Conservation (phyloP, 441 rosid genomes). For the Erodium trifolium region DNA sequence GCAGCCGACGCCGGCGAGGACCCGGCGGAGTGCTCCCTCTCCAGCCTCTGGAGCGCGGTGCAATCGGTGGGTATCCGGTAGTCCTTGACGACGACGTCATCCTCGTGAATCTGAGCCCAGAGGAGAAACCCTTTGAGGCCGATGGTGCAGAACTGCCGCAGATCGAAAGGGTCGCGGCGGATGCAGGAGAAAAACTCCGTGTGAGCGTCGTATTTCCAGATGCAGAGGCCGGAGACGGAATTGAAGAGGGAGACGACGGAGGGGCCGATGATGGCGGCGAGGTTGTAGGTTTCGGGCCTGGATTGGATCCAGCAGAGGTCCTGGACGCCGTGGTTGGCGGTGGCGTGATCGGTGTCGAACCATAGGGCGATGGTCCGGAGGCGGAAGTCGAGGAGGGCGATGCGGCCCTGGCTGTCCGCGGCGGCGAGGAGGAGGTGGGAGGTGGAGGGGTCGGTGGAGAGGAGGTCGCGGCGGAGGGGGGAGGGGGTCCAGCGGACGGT, state of each 20-base stretch:
- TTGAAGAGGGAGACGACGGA: conserved; percentile 53
- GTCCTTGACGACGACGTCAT: conserved; percentile 46
- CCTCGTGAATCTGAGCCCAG: conserved; percentile 61
- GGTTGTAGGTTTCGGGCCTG: conserved; percentile 38
- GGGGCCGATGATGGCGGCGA: conserved; percentile 68
- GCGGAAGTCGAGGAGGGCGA: conserved; percentile 70
- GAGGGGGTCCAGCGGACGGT: conserved; percentile 78
- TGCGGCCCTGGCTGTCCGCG: conserved; percentile 84
- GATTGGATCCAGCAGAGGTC: conserved; percentile 80
- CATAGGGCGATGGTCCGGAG: conserved; percentile 53
- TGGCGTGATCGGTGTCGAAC: conserved; percentile 47
- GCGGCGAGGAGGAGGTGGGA: conserved; percentile 79
- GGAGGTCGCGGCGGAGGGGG: conserved; percentile 62
- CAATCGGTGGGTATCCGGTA: conserved; percentile 53
- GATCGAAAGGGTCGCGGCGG: conserved; percentile 84
- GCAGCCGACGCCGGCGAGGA: conserved; percentile 67
- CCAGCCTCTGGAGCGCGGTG: conserved; percentile 53
- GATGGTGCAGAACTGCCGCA: conserved; percentile 68
- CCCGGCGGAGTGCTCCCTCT: conserved; percentile 45
- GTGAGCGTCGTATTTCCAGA: conserved; percentile 76
- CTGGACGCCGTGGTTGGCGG: conserved; percentile 61
- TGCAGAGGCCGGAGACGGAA: conserved; percentile 33
- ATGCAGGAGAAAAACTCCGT: conserved; percentile 69
- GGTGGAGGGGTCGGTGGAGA: conserved; percentile 66
- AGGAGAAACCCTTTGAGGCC: conserved; percentile 71